A percentile compares a stretch with the other conserved stretches of the same genome.
These are phyloP conservation scores for Mycena haematopus DNA, from an alignment of 768 basidiomycete genomes.

Conservation along the genomic window DNA sequence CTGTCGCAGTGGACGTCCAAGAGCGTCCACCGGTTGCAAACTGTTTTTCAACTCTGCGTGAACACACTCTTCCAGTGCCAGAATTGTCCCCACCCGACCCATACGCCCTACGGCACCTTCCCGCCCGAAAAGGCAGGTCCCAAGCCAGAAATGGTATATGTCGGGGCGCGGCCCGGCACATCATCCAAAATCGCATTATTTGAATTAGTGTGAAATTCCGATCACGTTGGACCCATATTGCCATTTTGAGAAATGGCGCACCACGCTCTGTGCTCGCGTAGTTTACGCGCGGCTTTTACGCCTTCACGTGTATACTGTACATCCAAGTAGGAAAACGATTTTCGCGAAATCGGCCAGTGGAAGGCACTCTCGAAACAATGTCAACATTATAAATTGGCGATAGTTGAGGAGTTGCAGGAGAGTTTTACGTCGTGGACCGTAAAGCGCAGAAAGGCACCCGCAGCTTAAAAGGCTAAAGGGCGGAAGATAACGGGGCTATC, in stretches of 20 bases:
- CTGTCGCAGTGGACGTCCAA: no score
- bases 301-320: no score
- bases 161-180: not conserved
- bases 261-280: not conserved
- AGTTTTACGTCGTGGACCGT: no score
- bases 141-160: not conserved
- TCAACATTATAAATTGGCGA: no score
- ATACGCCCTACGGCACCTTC: not conserved
- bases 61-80: no score
- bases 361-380: no score
- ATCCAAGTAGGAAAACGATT: no score
- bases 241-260: not conserved
- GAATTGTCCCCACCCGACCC: no score
- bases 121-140: not conserved
- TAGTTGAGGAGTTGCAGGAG: no score
- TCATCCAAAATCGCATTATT: not conserved
- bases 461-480: not conserved
- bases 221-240: conserved; percentile 12
- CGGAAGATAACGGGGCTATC: not conserved
- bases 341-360: no score
- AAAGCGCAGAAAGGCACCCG: not conserved
- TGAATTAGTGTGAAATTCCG: conserved; percentile 1
- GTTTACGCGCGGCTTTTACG: not conserved
- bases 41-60: no score
- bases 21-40: no score